These are phyloP conservation scores for Schizochytrium sp. DNA, from an alignment of 108 stramenopile genomes.

Conservation along the genomic window DNA sequence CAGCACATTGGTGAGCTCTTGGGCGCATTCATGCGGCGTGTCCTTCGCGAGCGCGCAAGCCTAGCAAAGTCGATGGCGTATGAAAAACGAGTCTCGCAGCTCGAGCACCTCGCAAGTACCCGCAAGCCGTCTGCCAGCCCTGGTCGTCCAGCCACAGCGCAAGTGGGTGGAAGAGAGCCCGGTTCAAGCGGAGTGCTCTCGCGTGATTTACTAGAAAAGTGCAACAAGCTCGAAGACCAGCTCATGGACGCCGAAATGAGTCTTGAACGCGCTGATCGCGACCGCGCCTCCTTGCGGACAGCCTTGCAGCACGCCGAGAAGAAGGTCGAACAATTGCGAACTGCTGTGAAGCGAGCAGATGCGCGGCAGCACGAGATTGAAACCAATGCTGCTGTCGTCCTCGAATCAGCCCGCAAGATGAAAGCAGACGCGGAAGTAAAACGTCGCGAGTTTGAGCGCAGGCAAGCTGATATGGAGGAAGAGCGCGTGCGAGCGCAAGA, in stretches of 20 bases:
- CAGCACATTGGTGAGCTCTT: background rate
- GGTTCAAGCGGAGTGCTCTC: too few relatives aligned
- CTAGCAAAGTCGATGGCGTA: background rate
- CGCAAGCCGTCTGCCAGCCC: too few relatives aligned
- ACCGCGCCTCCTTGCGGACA: background rate
- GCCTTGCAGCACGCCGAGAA: background rate
- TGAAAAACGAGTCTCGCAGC: background rate
- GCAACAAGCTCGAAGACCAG: background rate
- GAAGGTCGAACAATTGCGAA: background rate
- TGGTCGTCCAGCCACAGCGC: too few relatives aligned
- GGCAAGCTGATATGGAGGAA: background rate
- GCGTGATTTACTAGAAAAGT: background rate
- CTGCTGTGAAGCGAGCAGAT: background rate
- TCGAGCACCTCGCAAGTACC: background rate
- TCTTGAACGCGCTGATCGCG: background rate
- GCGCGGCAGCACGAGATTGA: background rate
- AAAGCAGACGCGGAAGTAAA: background rate
- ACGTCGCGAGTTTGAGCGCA: background rate
- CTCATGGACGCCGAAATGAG: background rate
- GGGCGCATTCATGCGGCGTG: background rate
- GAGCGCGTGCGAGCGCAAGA: background rate
- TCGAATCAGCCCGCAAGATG: background rate
- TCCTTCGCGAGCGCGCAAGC: background rate
- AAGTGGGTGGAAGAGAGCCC: too few relatives aligned
- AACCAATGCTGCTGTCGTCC: background rate